Evolutionary conservation across 2,329 filamentous ascomycete genomes (phyloP), one percentile per base, ranked within the genome.

Genomic region (Fusarium sp.): DNA sequence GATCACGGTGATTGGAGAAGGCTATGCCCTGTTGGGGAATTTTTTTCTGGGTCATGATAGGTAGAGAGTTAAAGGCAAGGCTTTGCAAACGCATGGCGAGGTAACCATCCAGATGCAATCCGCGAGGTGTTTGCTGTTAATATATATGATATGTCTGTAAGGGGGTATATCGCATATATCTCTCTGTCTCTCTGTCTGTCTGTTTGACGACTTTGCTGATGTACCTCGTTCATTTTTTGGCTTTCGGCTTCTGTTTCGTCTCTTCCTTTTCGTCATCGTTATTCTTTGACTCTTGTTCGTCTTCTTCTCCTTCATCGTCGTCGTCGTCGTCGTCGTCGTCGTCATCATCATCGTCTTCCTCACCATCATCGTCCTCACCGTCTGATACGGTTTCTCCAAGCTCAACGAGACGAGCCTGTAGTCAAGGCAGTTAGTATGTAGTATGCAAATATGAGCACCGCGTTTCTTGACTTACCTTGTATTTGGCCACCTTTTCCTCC

Each of bases 331-430:
- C 86, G 3, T 87, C 88, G 26, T 26, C 26, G 7, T 70, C 66
- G 1, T 71, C 73, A 24, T 20, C 35, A 2, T 86, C 85, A 0
- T 86, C 86, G 3, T 87, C 88, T 0, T 88, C 89, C 0, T 88
- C 88, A 1, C 87, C 88, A 0, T 88, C 89, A 0, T 90, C 92
- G 24, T 91, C 91, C 72, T 95, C 93, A n/a, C 85, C 92, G 73
- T 96, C 94, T 4, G 93, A 95, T 15, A 96, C 90, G 69, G 87
- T 85, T 78, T 94, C 89, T 7, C 93, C 93, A 24, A 94, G 84
- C 28, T 87, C 89, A 77, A 89, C 88, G 20, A 95, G 85, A 55
- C 90, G 91, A 80, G 83, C 82, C 86, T 90, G 77, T 22, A n/a
- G 28, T 24, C 58, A 45, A 44, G 62, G 76, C 48, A 77, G 62